Percentiles rank a stretch among this genome's conserved stretches.
phyloP scores from a whole-genome alignment of 2,329 filamentous ascomycete species.

The Trichoderma koningiopsis region DNA sequence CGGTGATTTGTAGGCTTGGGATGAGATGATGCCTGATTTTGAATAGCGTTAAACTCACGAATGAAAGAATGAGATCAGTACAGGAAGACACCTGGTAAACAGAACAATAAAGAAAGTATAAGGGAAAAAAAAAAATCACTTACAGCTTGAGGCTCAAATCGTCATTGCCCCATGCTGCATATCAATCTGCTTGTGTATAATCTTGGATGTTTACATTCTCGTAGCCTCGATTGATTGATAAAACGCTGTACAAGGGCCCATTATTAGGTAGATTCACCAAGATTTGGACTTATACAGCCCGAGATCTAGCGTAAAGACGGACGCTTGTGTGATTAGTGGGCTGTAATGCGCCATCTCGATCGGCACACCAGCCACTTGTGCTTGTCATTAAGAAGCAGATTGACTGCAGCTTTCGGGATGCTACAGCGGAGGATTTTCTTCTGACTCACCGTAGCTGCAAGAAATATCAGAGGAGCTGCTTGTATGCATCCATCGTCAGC shows the following conservation, averaged over 20 bases:
- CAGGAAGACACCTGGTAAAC: neutral
- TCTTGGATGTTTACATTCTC: neutral
- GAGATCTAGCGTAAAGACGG: neutral
- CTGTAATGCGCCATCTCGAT: constrained; percentile 19
- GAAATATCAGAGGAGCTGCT: neutral
- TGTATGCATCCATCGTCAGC: neutral
- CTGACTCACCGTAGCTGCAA: neutral
- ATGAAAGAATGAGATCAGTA: neutral
- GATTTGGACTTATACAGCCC: neutral
- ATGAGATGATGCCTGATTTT: neutral
- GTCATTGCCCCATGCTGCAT: neutral
- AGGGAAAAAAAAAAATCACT: neutral
- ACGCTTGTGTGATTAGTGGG: constrained; percentile 20
- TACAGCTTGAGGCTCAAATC: neutral
- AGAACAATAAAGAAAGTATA: neutral
- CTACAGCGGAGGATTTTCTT: neutral
- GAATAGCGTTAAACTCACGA: neutral
- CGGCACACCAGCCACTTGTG: neutral
- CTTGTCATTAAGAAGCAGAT: neutral
- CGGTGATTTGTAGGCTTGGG: neutral
- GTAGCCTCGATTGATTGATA: neutral
- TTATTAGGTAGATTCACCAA: neutral
- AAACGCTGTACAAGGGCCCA: neutral
- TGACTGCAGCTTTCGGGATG: neutral
- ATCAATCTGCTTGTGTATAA: neutral